Base-by-base conservation (phyloP, 2,329 filamentous ascomycete genomes). In the Microdochium trichocladiopsis region DNA sequence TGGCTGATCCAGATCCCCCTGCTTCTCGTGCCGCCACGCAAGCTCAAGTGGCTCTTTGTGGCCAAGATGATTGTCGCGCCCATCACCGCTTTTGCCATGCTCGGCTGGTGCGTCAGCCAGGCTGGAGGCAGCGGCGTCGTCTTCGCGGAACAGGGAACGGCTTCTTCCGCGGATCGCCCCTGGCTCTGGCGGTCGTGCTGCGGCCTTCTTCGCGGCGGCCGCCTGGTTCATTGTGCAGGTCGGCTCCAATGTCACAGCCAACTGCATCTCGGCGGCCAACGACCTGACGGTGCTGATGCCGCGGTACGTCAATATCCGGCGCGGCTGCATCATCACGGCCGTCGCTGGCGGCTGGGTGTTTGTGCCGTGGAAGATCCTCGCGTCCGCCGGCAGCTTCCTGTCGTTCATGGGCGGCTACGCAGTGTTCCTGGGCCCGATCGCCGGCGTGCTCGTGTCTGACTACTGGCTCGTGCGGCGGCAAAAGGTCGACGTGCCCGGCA, bases 221-320 rank as follows among this genome's bases (percentile, higher is more conserved):
- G 54, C 60, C 25, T 68, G 63, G 58, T 55, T 81, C 11, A 74
- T 83, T 0, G 72, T 64, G 2, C 62, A 65, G 56, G 53, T 66
- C 28, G 57, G 58, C 22, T 60, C 62, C 47, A 66, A 66, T 48
- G 57, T 66, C 47, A 61, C 58, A 48, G 63, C 62, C 16, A 66
- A 66, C 52, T 57, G 57, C 5, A 54, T 68, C 16, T 60, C 58
- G 12, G 61, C 63, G 36, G 61, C 63, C 36, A 66, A 66, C 53
- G 64, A 67, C 50, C 50, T 62, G 12, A 61, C 65, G 2, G 62
- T 60, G 4, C 50, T 69, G 4, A 50, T 58, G 21, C 67, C 66
- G 22, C 58, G 57, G n/a, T 67, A 58, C 56, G 51, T 69, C 48
- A 64, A 67, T 49, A 65, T 67, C 33, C 58, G 62, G 2, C 60